Percentiles rank a stretch among this genome's conserved stretches.
Conservation (phyloP, 1,284 basidiomycete species). For the Rhodotorula sp. region DNA sequence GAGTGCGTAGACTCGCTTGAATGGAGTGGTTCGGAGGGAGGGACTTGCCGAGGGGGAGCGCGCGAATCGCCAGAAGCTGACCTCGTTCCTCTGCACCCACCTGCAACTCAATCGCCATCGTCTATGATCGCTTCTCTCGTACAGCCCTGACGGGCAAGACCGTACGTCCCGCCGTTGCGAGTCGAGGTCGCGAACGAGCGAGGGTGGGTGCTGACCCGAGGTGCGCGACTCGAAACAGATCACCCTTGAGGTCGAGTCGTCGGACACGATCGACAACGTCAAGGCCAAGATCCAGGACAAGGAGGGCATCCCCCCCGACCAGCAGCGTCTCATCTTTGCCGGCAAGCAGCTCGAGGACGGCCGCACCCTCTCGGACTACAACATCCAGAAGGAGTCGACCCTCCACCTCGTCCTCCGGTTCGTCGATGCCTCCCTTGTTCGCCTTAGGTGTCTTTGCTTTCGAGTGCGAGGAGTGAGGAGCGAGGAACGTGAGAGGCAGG, state of each 20-base stretch:
- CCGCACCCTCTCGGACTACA: conserved; percentile 90
- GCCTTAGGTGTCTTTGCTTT: too few relatives aligned
- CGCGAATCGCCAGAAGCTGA: conserved; percentile 1
- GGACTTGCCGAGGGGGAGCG: not conserved
- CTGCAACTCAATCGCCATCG: too few relatives aligned
- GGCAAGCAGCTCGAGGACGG: conserved; percentile 97
- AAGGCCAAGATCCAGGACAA: conserved; percentile 53
- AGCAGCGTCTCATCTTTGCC: conserved; percentile 87
- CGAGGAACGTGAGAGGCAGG: too few relatives aligned
- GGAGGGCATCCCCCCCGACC: conserved; percentile 67
- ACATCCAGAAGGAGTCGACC: conserved; percentile 99
- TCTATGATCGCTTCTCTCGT: not conserved
- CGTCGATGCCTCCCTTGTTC: conserved; percentile 44
- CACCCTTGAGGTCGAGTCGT: conserved; percentile 60
- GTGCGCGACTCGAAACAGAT: conserved; percentile 47
- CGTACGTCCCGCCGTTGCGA: conserved; percentile 47
- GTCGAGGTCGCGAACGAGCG: not conserved
- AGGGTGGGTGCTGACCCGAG: not conserved
- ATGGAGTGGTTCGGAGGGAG: not conserved
- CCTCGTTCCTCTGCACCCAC: not conserved
- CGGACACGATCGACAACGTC: conserved; percentile 62
- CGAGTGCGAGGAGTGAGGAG: too few relatives aligned
- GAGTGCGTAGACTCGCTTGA: conserved; percentile 45
- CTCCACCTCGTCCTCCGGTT: conserved; percentile 94
- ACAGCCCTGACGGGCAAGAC: conserved; percentile 60